Conservation (phyloP, 805 yeast species). For the Candida vaughaniae region DNA sequence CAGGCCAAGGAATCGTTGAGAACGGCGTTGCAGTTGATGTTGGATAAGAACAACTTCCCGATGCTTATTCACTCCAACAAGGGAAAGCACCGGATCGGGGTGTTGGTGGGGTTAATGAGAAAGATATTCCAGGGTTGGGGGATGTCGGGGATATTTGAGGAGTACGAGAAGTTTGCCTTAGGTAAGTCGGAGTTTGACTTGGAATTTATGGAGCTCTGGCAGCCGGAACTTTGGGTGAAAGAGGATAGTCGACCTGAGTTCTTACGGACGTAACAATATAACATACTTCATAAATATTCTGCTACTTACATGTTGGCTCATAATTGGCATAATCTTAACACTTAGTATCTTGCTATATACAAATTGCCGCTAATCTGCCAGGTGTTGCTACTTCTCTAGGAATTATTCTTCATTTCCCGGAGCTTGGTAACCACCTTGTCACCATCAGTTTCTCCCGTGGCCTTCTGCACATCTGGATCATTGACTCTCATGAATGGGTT, state of each 20-base stretch:
- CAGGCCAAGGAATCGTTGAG: slow-evolving; percentile 49
- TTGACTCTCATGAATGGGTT: slow-evolving; percentile 87
- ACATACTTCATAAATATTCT: not conserved
- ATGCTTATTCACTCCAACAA: slow-evolving; percentile 88
- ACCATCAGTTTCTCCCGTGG: slow-evolving; percentile 52
- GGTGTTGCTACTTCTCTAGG: too few relatives aligned
- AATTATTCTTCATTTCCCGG: slow-evolving; percentile 72
- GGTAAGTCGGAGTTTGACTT: slow-evolving; percentile 93
- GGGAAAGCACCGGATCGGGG: slow-evolving; percentile 97
- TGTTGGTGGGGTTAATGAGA: slow-evolving; percentile 86
- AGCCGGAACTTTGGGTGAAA: slow-evolving; percentile 53
- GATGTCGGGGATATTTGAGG: slow-evolving; percentile 88
- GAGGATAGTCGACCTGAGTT: slow-evolving; percentile 60
- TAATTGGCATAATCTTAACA: too few relatives aligned
- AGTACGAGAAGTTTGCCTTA: slow-evolving; percentile 86
- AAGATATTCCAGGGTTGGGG: slow-evolving; percentile 91
- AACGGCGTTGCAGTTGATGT: slow-evolving; percentile 53
- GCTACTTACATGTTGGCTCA: too few relatives aligned
- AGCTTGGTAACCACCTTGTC: slow-evolving; percentile 67
- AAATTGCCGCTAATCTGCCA: too few relatives aligned
- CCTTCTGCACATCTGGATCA: slow-evolving; percentile 60
- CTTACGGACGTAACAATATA: slow-evolving; percentile 31
- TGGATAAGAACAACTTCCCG: slow-evolving; percentile 75
- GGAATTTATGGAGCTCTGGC: slow-evolving; percentile 84
- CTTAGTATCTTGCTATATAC: too few relatives aligned